A percentile compares a stretch with the other conserved stretches of the same genome.
Evolutionary conservation across 2,329 filamentous ascomycete species (phyloP).

Genomic region (Nannizziopsis barbatae): DNA sequence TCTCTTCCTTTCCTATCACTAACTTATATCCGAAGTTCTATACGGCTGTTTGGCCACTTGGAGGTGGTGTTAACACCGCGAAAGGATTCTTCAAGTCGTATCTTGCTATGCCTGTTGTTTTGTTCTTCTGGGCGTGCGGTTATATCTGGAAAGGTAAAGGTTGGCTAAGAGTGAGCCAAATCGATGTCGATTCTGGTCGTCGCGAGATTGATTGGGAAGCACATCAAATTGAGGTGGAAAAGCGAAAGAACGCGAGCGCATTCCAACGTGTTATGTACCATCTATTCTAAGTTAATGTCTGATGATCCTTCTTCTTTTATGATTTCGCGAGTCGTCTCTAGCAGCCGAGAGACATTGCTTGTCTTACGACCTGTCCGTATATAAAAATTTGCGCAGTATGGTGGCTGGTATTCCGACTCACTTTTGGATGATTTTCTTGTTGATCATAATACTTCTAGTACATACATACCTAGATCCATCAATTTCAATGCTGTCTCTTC

Average conservation of each 20-base stretch:
- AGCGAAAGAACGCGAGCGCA: constrained; percentile 8
- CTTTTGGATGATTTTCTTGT: too few relatives aligned
- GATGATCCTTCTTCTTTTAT: neutral
- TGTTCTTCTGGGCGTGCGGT: constrained; percentile 44
- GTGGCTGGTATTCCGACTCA: too few relatives aligned
- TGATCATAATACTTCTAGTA: too few relatives aligned
- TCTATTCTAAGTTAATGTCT: constrained; percentile 12
- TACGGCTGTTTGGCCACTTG: constrained; percentile 21
- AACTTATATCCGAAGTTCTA: constrained; percentile 19
- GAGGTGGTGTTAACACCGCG: constrained; percentile 12
- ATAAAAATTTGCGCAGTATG: too few relatives aligned
- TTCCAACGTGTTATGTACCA: constrained; percentile 13
- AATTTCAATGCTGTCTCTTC: too few relatives aligned
- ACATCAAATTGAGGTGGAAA: constrained; percentile 39
- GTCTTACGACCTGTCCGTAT: too few relatives aligned
- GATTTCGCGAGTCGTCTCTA: too few relatives aligned
- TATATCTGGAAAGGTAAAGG: constrained; percentile 55
- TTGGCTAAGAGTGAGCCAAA: constrained; percentile 49
- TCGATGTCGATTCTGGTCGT: constrained; percentile 57
- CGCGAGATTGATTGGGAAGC: constrained; percentile 55
- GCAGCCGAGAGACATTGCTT: too few relatives aligned
- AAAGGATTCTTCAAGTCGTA: constrained; percentile 25
- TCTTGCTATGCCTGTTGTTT: constrained; percentile 23
- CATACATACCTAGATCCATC: too few relatives aligned
- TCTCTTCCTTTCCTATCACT: neutral